These are phyloP conservation scores for Kregervanrija pseudodelftensis DNA, from an alignment of 805 yeast genomes.

Conservation along the genomic window DNA sequence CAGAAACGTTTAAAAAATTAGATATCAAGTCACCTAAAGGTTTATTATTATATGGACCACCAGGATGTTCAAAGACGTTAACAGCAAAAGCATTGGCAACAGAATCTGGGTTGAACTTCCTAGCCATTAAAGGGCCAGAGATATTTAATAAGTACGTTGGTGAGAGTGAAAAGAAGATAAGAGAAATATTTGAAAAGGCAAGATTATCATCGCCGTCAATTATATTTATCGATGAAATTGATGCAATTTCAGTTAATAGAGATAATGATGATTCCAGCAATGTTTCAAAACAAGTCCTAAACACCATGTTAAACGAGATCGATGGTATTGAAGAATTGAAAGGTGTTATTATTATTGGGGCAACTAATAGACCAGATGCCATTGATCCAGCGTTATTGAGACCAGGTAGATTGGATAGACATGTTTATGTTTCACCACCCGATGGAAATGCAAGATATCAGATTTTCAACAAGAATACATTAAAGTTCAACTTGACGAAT, in stretches of 20 bases:
- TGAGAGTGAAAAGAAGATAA: conserved; percentile 87
- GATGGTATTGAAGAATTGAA: conserved; percentile 95
- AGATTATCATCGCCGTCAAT: conserved; percentile 91
- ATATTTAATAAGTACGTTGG: conserved; percentile 91
- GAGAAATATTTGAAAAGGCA: conserved; percentile 90
- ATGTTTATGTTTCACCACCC: conserved; percentile 90
- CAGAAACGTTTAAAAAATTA: conserved; percentile 63
- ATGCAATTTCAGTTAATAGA: conserved; percentile 80
- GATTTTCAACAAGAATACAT: conserved; percentile 64
- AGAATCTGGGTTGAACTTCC: conserved; percentile 87
- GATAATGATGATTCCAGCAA: conserved; percentile 53
- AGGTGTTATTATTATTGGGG: conserved; percentile 92
- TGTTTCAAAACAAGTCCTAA: conserved; percentile 77
- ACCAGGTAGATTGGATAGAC: conserved; percentile 94
- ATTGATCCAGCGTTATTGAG: conserved; percentile 89
- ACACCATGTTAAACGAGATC: conserved; percentile 86
- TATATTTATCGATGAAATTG: conserved; percentile 94
- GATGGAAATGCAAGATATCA: conserved; percentile 73
- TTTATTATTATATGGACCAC: conserved; percentile 90
- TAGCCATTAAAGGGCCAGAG: conserved; percentile 97
- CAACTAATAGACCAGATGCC: conserved; percentile 91
- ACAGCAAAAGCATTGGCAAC: conserved; percentile 95
- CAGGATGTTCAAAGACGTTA: conserved; percentile 94
- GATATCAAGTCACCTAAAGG: conserved; percentile 94
- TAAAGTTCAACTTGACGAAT: conserved; percentile 48